Conservation (phyloP, 1,284 basidiomycete genomes). For the Fistulinella cinereoalba region DNA sequence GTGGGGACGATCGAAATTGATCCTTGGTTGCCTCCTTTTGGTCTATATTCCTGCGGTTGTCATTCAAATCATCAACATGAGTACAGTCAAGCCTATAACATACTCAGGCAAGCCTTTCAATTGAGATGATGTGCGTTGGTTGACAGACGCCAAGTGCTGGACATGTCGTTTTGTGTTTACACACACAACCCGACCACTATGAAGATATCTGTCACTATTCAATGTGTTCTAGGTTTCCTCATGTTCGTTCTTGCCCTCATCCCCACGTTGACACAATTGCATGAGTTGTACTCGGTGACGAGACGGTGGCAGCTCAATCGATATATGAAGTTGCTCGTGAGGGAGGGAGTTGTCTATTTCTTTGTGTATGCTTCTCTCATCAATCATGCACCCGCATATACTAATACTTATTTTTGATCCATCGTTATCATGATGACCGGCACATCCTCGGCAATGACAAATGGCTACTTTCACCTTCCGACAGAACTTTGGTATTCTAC, state of each 20-base stretch:
- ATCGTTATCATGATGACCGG: neutral
- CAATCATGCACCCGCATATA: neutral
- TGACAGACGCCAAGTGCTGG: neutral
- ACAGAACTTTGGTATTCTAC: neutral
- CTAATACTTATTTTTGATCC: neutral
- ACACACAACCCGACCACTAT: neutral
- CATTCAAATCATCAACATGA: neutral
- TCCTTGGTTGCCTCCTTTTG: neutral
- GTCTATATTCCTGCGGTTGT: neutral
- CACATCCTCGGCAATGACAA: neutral
- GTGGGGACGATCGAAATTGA: neutral
- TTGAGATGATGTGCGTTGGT: neutral
- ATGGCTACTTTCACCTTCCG: neutral
- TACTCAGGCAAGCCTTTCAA: neutral
- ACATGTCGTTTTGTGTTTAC: neutral
- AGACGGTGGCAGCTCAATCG: no score
- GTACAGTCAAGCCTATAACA: neutral
- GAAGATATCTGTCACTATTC: no score
- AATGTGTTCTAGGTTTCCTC: neutral
- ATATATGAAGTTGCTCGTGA: no score
- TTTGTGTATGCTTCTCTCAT: neutral
- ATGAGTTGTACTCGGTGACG: no score
- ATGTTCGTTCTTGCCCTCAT: neutral
- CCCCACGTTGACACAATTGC: neutral
- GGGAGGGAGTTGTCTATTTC: neutral